A percentile compares a stretch with the other conserved stretches of the same genome.
phyloP scores from a whole-genome alignment of 2,329 filamentous ascomycete genomes.

The Beauveria bassiana region DNA sequence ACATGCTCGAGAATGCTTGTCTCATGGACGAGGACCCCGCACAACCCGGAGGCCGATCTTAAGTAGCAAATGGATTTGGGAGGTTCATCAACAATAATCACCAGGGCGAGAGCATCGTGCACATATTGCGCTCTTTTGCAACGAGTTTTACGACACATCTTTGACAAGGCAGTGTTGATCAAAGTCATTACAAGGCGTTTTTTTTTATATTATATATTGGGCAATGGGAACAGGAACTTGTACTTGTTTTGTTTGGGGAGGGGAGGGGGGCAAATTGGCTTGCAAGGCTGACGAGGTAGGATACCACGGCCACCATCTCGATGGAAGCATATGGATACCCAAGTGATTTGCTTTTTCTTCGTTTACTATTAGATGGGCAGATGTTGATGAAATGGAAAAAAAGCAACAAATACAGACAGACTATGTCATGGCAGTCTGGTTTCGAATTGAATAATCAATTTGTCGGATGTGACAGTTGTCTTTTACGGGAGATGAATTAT shows the following conservation, averaged over 20 bases:
- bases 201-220: not conserved
- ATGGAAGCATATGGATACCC: conserved; percentile 11
- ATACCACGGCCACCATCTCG: not conserved
- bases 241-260: not conserved
- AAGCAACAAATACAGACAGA: not conserved
- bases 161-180: conserved; percentile 9
- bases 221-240: not conserved
- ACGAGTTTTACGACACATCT: conserved; percentile 10
- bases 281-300: conserved; percentile 2
- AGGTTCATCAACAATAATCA: not conserved
- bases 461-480: not conserved
- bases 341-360: conserved; percentile 1
- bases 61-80: not conserved
- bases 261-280: conserved; percentile 6
- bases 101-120: not conserved
- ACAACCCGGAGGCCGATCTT: not conserved
- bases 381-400: not conserved
- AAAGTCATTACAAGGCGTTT: conserved; percentile 10
- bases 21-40: conserved; percentile 76
- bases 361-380: conserved; percentile 6
- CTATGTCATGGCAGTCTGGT: not conserved
- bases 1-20: conserved; percentile 92
- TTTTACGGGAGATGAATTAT: not conserved
- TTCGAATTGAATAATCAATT: not conserved
- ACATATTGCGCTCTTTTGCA: conserved; percentile 6